phyloP scores from a whole-genome alignment of 148 eudicot species.

The Rhododendron mucronatum region DNA sequence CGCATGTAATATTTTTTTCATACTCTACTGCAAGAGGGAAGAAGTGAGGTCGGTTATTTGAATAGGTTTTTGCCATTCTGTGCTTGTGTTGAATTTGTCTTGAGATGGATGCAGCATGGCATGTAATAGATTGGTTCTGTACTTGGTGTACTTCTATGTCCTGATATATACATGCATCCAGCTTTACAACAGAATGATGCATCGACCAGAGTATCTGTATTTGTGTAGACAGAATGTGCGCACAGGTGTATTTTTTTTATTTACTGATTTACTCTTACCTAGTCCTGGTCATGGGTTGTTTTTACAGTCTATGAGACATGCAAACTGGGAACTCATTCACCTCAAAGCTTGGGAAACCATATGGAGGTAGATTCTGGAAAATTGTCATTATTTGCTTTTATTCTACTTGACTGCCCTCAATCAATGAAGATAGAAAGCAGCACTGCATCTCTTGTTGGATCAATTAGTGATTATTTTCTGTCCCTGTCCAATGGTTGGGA shows the following conservation, averaged over 20 bases:
- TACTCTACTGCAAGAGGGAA: neutral
- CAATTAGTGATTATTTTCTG: conserved; percentile 85
- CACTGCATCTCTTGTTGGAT: conserved; percentile 72
- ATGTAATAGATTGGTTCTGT: neutral
- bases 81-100: neutral
- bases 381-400: conserved; percentile 81
- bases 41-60: neutral
- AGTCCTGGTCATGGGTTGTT: neutral
- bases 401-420: conserved; percentile 80
- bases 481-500: conserved; percentile 92
- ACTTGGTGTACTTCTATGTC: neutral
- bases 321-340: conserved; percentile 87
- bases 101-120: neutral
- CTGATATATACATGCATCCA: neutral
- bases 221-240: neutral
- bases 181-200: neutral
- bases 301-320: conserved; percentile 84
- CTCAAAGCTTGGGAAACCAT: conserved; percentile 71
- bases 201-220: neutral
- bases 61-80: neutral
- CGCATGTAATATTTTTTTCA: neutral
- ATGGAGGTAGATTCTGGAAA: conserved; percentile 74
- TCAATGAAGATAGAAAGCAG: conserved; percentile 74
- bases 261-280: neutral
- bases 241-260: neutral